Conservation (phyloP, 768 basidiomycete genomes). For the Phaffia australis region DNA sequence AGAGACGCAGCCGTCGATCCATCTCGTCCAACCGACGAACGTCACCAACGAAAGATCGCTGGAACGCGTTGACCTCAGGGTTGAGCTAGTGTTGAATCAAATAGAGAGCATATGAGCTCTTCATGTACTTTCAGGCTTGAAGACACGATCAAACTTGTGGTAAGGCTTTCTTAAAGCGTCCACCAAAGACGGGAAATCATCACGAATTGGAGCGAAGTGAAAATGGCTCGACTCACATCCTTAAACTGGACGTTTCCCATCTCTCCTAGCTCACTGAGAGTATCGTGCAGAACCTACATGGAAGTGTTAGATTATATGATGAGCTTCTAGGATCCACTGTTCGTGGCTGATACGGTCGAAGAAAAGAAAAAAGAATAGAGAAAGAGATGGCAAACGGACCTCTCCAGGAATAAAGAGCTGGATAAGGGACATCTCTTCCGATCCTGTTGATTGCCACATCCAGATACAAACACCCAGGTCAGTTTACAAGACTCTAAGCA, state of each 20-base stretch:
- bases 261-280: constrained; percentile 88
- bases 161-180: background rate
- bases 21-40: constrained; percentile 92
- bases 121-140: background rate
- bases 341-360: background rate
- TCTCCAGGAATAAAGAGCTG: constrained; percentile 95
- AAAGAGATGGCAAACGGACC: constrained; percentile 42
- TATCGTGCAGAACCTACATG: constrained; percentile 60
- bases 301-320: too few species aligned
- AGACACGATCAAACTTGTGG: background rate
- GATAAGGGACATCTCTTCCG: constrained; percentile 95
- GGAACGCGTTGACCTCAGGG: constrained; percentile 89
- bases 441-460: constrained; percentile 48
- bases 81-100: constrained; percentile 54
- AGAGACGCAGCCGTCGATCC: constrained; percentile 87
- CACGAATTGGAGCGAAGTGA: background rate
- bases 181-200: background rate
- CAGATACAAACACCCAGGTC: background rate
- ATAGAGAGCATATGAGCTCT: constrained; percentile 14
- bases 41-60: constrained; percentile 93
- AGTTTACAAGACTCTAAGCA: too few species aligned
- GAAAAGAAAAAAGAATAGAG: background rate
- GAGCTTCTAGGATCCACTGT: background rate
- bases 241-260: constrained; percentile 94
- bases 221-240: constrained; percentile 54